Conservation (phyloP, 305 asterid species). For the Rubia occidens region DNA sequence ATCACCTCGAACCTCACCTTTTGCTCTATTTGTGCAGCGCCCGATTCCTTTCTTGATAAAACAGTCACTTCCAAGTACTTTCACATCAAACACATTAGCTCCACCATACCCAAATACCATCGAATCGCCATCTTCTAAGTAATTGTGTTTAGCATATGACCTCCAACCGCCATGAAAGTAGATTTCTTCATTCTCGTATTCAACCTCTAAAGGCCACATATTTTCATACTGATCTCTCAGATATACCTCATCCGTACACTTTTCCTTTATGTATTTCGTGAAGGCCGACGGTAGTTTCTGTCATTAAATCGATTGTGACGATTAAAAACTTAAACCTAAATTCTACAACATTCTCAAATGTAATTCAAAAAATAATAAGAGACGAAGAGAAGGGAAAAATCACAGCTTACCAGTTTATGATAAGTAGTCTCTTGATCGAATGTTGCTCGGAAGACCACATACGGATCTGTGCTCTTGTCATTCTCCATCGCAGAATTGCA, state of each 20-base stretch:
- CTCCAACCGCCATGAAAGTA: background rate
- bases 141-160: background rate
- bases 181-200: background rate
- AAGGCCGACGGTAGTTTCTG: background rate
- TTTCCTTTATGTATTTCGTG: too few relatives aligned
- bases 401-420: too few relatives aligned
- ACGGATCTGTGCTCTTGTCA: too few relatives aligned
- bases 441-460: too few relatives aligned
- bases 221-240: conserved; percentile 28
- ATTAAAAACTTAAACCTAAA: too few relatives aligned
- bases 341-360: too few relatives aligned
- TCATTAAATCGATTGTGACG: background rate
- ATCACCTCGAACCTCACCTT: background rate
- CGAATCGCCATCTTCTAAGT: background rate
- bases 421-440: too few relatives aligned
- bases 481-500: too few relatives aligned
- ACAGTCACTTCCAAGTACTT: background rate
- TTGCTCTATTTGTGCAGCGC: background rate
- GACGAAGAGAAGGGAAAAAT: too few relatives aligned
- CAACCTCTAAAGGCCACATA: conserved; percentile 26
- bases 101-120: conserved; percentile 10
- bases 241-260: background rate
- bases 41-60: conserved; percentile 4
- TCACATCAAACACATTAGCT: background rate
- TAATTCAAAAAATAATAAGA: too few relatives aligned